Evolutionary conservation across 441 rosid genomes (phyloP).

Genomic region (Pelargonium cotyledonis): DNA sequence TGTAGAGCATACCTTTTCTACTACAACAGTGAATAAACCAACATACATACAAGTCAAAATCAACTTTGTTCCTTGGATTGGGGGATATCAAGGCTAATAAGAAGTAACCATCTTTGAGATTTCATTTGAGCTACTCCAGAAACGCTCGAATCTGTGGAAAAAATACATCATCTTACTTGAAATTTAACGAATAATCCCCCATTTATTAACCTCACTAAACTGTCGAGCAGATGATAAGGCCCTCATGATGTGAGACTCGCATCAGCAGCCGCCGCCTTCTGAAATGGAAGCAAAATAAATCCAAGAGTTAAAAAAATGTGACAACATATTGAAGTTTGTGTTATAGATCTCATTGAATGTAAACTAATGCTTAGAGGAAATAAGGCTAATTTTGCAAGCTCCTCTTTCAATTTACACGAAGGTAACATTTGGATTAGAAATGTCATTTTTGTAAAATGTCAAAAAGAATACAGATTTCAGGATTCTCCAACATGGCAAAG

Average conservation of each 20-base stretch:
- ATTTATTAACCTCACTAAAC: neutral
- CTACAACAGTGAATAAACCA: too few species aligned
- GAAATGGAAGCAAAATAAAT: neutral
- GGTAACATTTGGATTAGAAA: too few species aligned
- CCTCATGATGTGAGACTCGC: slow-evolving; percentile 3
- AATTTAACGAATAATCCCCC: neutral
- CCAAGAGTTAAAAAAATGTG: too few species aligned
- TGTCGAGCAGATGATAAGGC: neutral
- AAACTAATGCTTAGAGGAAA: too few species aligned
- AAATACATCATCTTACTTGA: neutral
- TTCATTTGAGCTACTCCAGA: neutral
- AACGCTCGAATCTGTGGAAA: neutral
- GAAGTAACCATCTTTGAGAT: too few species aligned
- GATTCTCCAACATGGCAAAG: too few species aligned
- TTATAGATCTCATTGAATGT: neutral
- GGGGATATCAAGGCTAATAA: neutral
- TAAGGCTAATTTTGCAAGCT: too few species aligned
- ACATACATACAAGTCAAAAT: too few species aligned
- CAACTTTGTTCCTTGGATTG: neutral
- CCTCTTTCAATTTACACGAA: too few species aligned
- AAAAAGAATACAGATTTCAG: too few species aligned
- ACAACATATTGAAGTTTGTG: neutral
- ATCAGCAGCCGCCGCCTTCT: neutral
- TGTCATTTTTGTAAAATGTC: too few species aligned
- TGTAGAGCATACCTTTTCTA: too few species aligned